Percentiles rank a stretch among this genome's conserved stretches.
phyloP scores from a whole-genome alignment of 2,329 filamentous ascomycete genomes.

The Daldinia eschscholtzii region DNA sequence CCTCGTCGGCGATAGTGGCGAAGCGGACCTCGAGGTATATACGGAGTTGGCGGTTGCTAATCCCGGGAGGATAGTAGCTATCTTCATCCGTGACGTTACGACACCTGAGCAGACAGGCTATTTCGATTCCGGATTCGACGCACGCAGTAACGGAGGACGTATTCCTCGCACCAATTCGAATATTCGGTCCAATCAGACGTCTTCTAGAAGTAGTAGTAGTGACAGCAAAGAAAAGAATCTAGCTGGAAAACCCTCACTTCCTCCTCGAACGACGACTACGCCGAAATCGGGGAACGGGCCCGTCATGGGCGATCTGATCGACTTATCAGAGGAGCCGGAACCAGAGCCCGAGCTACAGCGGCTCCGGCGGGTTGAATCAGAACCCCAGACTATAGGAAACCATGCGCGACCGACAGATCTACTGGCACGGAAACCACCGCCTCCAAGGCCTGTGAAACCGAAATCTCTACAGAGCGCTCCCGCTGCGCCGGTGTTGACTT shows the following conservation, averaged over 20 bases:
- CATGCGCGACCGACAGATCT: constrained; percentile 51
- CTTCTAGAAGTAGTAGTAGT: constrained; percentile 31
- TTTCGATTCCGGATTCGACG: constrained; percentile 73
- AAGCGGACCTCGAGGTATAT: constrained; percentile 97
- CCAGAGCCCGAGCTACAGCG: constrained; percentile 52
- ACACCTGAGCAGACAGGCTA: constrained; percentile 80
- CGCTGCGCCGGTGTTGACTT: constrained; percentile 35
- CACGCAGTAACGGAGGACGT: constrained; percentile 34
- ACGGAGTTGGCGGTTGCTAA: constrained; percentile 90
- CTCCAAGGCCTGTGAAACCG: constrained; percentile 71
- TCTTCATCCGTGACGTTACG: constrained; percentile 97
- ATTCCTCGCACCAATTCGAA: constrained; percentile 46
- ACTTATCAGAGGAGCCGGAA: constrained; percentile 68
- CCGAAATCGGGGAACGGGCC: constrained; percentile 52
- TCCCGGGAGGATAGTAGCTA: constrained; percentile 82
- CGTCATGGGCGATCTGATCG: constrained; percentile 70
- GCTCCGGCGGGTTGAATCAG: constrained; percentile 53
- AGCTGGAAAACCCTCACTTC: constrained; percentile 51
- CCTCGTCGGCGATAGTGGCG: constrained; percentile 93
- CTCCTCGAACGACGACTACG: constrained; percentile 50
- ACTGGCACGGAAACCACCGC: constrained; percentile 56
- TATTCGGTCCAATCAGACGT: constrained; percentile 32
- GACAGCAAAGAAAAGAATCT: constrained; percentile 40
- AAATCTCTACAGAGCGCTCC: constrained; percentile 63
- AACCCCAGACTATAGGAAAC: constrained; percentile 48